Evolutionary conservation across 495 filamentous ascomycete species (phyloP).

Genomic region (Sordaria brevicollis): DNA sequence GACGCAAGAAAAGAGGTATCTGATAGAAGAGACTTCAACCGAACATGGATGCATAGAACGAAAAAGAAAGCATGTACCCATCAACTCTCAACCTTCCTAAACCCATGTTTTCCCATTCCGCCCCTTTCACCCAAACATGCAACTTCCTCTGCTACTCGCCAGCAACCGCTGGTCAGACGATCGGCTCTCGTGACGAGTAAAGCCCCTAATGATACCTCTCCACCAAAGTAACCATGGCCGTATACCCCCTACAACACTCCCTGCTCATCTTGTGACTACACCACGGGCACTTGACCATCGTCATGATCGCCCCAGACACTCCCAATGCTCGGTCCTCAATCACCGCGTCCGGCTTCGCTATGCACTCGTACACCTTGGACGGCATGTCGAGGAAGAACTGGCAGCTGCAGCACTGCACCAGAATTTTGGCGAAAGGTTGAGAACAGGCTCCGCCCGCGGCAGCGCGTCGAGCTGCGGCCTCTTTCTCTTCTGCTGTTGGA

Average conservation of each 20-base stretch:
- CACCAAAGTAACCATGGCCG: conserved; percentile 56
- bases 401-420: conserved; percentile 75
- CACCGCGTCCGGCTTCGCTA: conserved; percentile 52
- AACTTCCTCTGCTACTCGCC: not conserved
- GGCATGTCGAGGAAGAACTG: conserved; percentile 77
- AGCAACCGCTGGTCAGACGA: not conserved
- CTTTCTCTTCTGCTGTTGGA: not conserved
- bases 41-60: no score
- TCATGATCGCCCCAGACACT: conserved; percentile 43
- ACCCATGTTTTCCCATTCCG: no score
- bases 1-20: no score
- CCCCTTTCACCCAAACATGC: no score
- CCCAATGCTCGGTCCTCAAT: conserved; percentile 36
- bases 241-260: conserved; percentile 63
- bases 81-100: no score
- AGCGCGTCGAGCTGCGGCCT: conserved; percentile 3
- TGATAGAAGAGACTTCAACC: no score
- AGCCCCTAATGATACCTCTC: conserved; percentile 49
- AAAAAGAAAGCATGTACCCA: no score
- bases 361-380: conserved; percentile 61
- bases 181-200: not conserved
- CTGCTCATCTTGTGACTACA: conserved; percentile 66
- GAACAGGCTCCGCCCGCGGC: conserved; percentile 20
- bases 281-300: conserved; percentile 63
- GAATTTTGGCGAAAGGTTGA: conserved; percentile 54